Evolutionary conservation across 176 grass and related monocot genomes (phyloP).

Genomic region (Oryza australiensis): DNA sequence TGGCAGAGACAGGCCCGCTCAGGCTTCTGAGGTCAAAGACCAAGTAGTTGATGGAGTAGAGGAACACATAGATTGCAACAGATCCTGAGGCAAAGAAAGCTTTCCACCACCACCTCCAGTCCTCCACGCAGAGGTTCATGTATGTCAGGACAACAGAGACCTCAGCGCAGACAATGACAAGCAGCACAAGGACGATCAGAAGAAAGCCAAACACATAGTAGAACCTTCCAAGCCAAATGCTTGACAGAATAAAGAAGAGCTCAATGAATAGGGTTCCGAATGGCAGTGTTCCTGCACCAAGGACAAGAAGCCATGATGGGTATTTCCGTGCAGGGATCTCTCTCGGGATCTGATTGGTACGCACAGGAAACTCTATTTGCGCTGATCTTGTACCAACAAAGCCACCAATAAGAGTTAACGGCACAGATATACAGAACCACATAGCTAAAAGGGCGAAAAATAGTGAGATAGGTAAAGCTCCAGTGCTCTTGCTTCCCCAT

Average conservation of each 20-base stretch:
- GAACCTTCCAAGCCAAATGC: slow-evolving; percentile 91
- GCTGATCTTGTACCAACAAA: slow-evolving; percentile 68
- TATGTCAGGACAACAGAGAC: slow-evolving; percentile 81
- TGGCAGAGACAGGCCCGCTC: slow-evolving; percentile 77
- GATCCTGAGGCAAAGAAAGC: slow-evolving; percentile 77
- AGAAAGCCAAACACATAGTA: slow-evolving; percentile 93
- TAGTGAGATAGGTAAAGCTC: slow-evolving; percentile 78
- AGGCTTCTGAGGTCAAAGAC: slow-evolving; percentile 84
- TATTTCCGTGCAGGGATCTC: slow-evolving; percentile 78
- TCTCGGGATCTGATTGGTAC: slow-evolving; percentile 83
- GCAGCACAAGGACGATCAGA: slow-evolving; percentile 67
- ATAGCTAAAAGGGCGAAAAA: slow-evolving; percentile 79
- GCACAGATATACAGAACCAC: slow-evolving; percentile 90
- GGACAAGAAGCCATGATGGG: slow-evolving; percentile 80
- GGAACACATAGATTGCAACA: slow-evolving; percentile 80
- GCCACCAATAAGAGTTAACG: slow-evolving; percentile 64
- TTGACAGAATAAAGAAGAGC: slow-evolving; percentile 84
- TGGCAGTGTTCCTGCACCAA: slow-evolving; percentile 71
- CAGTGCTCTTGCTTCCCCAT: slow-evolving; percentile 81
- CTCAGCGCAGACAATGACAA: slow-evolving; percentile 67
- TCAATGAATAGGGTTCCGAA: slow-evolving; percentile 86
- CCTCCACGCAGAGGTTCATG: slow-evolving; percentile 80
- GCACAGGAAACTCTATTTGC: slow-evolving; percentile 67
- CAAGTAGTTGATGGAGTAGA: slow-evolving; percentile 93
- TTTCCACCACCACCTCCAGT: slow-evolving; percentile 96